Evolutionary conservation across 768 basidiomycete species (phyloP).

Genomic region (Suillus spraguei): DNA sequence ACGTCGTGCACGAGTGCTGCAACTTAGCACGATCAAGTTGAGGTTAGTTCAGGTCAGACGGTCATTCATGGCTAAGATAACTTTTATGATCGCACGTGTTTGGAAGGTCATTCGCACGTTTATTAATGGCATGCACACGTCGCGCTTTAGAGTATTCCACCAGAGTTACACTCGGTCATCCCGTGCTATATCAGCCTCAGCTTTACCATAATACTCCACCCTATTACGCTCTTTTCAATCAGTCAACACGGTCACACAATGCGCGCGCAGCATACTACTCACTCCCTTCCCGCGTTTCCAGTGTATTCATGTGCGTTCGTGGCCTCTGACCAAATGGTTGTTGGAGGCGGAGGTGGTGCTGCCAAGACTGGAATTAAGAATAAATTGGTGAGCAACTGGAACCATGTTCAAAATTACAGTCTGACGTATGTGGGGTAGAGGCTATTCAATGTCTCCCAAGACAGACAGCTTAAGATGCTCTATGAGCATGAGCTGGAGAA

Average conservation of each 20-base stretch:
- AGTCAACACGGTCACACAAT: constrained; percentile 42
- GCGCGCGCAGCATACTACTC: constrained; percentile 78
- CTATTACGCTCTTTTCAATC: constrained; percentile 7
- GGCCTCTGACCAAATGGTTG: constrained; percentile 66
- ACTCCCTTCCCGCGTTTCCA: constrained; percentile 82
- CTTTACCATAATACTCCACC: constrained; percentile 2
- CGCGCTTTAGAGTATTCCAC: constrained; percentile 1
- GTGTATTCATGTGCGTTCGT: constrained; percentile 87
- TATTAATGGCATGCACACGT: constrained; percentile 6
- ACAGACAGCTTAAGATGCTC: constrained; percentile 54
- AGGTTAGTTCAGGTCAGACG: background rate
- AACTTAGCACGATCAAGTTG: background rate
- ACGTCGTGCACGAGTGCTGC: background rate
- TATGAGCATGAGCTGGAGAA: constrained; percentile 75
- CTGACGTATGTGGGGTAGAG: constrained; percentile 44
- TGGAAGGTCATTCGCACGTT: constrained; percentile 27
- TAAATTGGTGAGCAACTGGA: constrained; percentile 65
- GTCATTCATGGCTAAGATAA: background rate
- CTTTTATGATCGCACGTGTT: constrained; percentile 3
- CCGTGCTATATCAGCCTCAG: constrained; percentile 12
- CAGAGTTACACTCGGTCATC: background rate
- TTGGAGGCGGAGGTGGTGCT: constrained; percentile 91
- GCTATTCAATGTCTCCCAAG: constrained; percentile 61
- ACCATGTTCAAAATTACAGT: constrained; percentile 6
- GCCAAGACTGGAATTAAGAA: constrained; percentile 91